Evolutionary conservation across 2,329 filamentous ascomycete genomes (phyloP), one percentile per base, ranked within the genome.

Genomic region (Fusarium nelsonii): DNA sequence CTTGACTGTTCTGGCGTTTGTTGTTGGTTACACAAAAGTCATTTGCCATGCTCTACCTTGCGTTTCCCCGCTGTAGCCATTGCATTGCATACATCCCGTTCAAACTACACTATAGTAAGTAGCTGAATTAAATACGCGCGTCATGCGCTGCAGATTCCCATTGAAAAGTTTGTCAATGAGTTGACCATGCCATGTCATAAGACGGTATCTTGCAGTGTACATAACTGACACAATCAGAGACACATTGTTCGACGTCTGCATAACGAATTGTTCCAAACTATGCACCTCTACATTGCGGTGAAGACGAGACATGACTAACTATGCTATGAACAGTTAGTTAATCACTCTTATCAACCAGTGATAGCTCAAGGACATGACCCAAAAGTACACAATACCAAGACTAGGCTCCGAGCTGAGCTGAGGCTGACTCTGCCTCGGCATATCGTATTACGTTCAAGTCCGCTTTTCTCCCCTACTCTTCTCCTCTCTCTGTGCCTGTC

Each of bases 281-380:
- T 68, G 64, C 64, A 55, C 46, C 46, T 41, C 54, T 10, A 18
- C 39, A 50, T 71, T 71, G 60, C 70, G 70, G 70, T 71, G 54
- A 71, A 48, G 60, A 67, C 64, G 51, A 72, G 59, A 72, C 55
- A 70, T 55, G 45, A 50, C 30, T 45, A 14, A 18, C 30, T 23
- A 26, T 9, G 20, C 37, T 45, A 45, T 32, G 26, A 32, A 45
- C 15, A 20, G 34, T 30, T 36, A 50, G 20, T 36, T 28, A 18
- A 16, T 18, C 33, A 39, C 14, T 23, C 44, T 39, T 15, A 30
- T 48, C 6, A 9, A 26, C 20, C 18, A 49, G 60, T 52, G 52
- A 39, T 33, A 61, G 30, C 34, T 20, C 12, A 51, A 36, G 34
- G 64, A 49, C 49, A 64, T 53, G 34, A 36, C n/a, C 30, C 51